Conservation (phyloP, 805 yeast genomes). For the Saturnispora quitensis region DNA sequence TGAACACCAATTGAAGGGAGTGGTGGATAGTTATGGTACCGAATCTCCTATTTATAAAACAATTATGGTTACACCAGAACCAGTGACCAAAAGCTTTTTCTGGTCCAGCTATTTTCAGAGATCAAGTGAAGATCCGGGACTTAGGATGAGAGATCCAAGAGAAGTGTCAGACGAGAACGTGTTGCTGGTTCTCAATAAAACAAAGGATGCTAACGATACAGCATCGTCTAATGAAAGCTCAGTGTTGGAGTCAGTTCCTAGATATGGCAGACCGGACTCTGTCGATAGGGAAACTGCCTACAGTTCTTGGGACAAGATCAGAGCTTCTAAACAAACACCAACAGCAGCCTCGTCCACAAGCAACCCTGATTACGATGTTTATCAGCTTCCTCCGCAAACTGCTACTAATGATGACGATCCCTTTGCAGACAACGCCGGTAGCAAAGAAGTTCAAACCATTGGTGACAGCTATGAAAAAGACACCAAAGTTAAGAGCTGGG, state of each 20-base stretch:
- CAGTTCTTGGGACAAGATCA: slow-evolving; percentile 21
- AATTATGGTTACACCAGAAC: slow-evolving; percentile 21
- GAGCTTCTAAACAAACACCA: slow-evolving; percentile 7
- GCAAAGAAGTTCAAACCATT: neutral
- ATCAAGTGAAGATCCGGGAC: slow-evolving; percentile 42
- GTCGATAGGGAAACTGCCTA: slow-evolving; percentile 2
- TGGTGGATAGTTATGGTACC: slow-evolving; percentile 22
- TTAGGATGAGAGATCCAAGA: slow-evolving; percentile 49
- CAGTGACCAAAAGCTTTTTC: slow-evolving; percentile 18
- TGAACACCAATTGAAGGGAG: slow-evolving; percentile 23
- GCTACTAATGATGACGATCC: slow-evolving; percentile 1
- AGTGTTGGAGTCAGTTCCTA: neutral
- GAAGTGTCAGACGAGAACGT: slow-evolving; percentile 9
- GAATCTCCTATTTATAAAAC: slow-evolving; percentile 17
- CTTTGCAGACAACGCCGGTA: neutral
- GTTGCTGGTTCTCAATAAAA: neutral
- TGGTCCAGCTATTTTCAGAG: slow-evolving; percentile 47
- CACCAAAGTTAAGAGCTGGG: neutral
- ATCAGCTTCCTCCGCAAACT: neutral
- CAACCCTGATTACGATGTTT: neutral
- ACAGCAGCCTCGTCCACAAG: neutral
- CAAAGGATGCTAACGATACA: neutral
- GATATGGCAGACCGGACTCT: slow-evolving; percentile 9
- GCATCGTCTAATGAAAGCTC: neutral
- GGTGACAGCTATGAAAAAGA: slow-evolving; percentile 6